Evolutionary conservation across 2,329 filamentous ascomycete species (phyloP).

Genomic region (Calonectria pauciramosa): DNA sequence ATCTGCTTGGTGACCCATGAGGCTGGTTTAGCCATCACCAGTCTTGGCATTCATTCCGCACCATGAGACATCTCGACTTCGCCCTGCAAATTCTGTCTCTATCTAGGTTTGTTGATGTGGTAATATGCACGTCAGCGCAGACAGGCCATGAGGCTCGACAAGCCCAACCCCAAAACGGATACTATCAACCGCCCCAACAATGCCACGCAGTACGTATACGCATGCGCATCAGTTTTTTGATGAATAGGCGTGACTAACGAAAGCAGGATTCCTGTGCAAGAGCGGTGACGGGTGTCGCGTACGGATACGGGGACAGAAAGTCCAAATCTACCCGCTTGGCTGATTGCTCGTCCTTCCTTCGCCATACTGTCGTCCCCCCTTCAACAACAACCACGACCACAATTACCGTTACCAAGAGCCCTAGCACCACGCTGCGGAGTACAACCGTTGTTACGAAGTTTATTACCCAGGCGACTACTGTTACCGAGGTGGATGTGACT

Average conservation of each 20-base stretch:
- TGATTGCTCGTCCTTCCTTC: not conserved
- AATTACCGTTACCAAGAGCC: not conserved
- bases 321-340: not conserved
- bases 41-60: not conserved
- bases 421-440: not conserved
- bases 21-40: too few relatives aligned
- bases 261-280: not conserved
- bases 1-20: not conserved
- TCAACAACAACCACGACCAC: not conserved
- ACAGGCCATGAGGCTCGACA: not conserved
- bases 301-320: not conserved
- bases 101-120: not conserved
- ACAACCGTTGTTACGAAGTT: not conserved
- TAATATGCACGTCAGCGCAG: not conserved
- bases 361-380: not conserved
- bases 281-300: not conserved
- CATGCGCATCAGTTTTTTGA: not conserved
- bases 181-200: not conserved
- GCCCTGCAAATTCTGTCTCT: not conserved
- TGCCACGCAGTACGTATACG: not conserved
- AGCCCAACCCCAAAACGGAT: not conserved
- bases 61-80: not conserved
- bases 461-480: not conserved
- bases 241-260: not conserved
- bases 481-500: not conserved